Conservation (phyloP, 495 filamentous ascomycete species). For the Podospora didyma region DNA sequence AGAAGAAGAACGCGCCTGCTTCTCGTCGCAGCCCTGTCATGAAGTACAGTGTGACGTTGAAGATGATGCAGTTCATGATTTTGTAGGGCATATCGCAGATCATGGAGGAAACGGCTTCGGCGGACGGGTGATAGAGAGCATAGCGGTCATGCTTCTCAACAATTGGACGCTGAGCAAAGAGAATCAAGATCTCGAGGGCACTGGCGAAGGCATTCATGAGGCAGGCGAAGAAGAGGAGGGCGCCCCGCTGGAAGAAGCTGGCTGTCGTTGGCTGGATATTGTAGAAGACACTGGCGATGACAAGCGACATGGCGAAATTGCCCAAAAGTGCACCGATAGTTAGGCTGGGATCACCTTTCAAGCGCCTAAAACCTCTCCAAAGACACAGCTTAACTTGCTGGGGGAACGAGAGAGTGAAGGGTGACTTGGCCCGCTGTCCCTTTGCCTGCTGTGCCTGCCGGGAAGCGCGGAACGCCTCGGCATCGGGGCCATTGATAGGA, state of each 20-base stretch:
- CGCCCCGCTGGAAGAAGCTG: constrained; percentile 76
- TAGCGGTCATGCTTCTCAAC: constrained; percentile 90
- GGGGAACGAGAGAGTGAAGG: constrained; percentile 69
- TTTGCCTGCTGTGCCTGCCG: constrained; percentile 63
- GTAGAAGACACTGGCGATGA: constrained; percentile 81
- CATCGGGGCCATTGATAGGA: constrained; percentile 60
- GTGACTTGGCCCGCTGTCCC: constrained; percentile 58
- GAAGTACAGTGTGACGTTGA: constrained; percentile 80
- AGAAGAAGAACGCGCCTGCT: constrained; percentile 75
- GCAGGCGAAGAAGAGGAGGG: constrained; percentile 82
- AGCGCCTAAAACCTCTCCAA: constrained; percentile 64
- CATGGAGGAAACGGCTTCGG: constrained; percentile 82
- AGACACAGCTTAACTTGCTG: constrained; percentile 74
- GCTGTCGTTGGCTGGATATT: constrained; percentile 58
- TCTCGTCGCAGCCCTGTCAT: constrained; percentile 79
- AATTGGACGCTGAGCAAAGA: constrained; percentile 83
- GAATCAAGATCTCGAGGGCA: constrained; percentile 74
- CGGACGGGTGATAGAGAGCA: constrained; percentile 87
- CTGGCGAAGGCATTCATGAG: constrained; percentile 82
- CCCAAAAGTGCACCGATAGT: constrained; percentile 67
- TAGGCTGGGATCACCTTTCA: constrained; percentile 68
- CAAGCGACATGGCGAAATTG: constrained; percentile 69
- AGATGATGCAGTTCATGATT: constrained; percentile 41
- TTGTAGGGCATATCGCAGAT: constrained; percentile 78
- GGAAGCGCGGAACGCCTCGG: constrained; percentile 65